Conservation (phyloP, 2,329 filamentous ascomycete genomes). For the Ceratocystis colombiana region DNA sequence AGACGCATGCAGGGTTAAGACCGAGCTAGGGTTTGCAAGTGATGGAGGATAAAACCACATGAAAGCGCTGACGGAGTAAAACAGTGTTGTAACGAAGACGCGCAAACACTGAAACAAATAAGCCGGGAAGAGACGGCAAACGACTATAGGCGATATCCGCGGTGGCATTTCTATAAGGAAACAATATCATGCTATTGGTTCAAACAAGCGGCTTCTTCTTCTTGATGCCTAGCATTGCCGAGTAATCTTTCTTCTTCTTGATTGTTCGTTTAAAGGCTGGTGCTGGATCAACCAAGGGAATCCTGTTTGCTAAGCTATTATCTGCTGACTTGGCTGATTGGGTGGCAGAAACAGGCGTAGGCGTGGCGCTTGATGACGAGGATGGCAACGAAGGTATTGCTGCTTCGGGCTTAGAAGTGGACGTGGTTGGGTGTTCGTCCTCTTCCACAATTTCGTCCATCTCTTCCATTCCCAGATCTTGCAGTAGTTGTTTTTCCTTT, state of each 20-base stretch:
- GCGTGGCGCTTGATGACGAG: neutral
- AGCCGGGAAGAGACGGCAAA: neutral
- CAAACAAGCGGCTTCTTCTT: conserved; percentile 58
- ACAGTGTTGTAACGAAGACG: conserved; percentile 1
- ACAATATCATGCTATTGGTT: conserved; percentile 22
- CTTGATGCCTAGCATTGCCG: conserved; percentile 72
- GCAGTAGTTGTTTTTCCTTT: conserved; percentile 44
- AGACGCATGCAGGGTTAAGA: neutral
- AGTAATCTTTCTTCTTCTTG: conserved; percentile 80
- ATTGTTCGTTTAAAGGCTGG: conserved; percentile 57
- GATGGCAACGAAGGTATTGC: neutral
- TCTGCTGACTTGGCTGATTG: conserved; percentile 6
- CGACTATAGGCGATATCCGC: too few species aligned
- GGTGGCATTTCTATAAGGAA: conserved; percentile 6
- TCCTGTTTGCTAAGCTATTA: conserved; percentile 27
- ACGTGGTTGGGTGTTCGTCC: conserved; percentile 12
- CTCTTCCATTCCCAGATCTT: conserved; percentile 39
- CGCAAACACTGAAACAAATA: conserved; percentile 7
- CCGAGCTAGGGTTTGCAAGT: neutral
- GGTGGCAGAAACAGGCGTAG: neutral
- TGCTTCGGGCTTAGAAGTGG: neutral
- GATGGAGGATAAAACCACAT: neutral
- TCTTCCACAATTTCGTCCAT: conserved; percentile 26
- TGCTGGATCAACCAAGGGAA: conserved; percentile 24
- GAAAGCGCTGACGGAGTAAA: conserved; percentile 23